A percentile compares a stretch with the other conserved stretches of the same genome.
Evolutionary conservation across 495 filamentous ascomycete species (phyloP).

Genomic region (Durotheca rogersii): DNA sequence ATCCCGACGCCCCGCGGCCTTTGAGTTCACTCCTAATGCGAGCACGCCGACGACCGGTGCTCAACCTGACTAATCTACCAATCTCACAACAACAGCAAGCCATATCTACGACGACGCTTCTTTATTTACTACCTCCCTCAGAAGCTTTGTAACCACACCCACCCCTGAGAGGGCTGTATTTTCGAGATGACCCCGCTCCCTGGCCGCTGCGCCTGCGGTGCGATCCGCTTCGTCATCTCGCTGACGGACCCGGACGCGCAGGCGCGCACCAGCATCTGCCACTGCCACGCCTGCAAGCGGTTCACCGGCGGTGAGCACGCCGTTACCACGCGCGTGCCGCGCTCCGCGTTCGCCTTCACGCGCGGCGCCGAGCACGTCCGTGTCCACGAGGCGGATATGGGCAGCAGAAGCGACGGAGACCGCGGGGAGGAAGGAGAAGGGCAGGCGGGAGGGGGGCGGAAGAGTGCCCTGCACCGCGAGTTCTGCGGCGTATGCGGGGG

Average conservation of each 20-base stretch:
- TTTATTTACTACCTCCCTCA: no score
- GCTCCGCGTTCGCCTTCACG: conserved; percentile 45
- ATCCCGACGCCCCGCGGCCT: no score
- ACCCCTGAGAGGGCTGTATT: no score
- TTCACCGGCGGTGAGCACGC: conserved; percentile 66
- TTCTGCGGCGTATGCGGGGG: conserved; percentile 65
- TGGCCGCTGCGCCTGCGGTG: conserved; percentile 46
- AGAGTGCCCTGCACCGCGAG: conserved; percentile 62
- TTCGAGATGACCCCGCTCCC: conserved; percentile 32
- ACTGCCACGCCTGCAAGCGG: conserved; percentile 64
- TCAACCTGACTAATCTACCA: no score
- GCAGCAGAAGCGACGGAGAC: conserved; percentile 52
- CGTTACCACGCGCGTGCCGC: conserved; percentile 62
- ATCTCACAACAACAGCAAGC: no score
- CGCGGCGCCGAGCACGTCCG: conserved; percentile 40
- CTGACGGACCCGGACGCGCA: conserved; percentile 48
- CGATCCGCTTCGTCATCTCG: conserved; percentile 40
- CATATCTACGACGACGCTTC: no score
- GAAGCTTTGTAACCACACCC: no score
- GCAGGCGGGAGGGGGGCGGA: no score
- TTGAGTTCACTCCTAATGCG: no score
- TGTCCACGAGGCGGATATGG: conserved; percentile 59
- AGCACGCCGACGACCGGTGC: no score
- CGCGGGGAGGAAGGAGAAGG: no score
- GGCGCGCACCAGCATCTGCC: conserved; percentile 64